Evolutionary conservation across 2,329 filamentous ascomycete species (phyloP).

Genomic region (Torrubiella hemipterigena): DNA sequence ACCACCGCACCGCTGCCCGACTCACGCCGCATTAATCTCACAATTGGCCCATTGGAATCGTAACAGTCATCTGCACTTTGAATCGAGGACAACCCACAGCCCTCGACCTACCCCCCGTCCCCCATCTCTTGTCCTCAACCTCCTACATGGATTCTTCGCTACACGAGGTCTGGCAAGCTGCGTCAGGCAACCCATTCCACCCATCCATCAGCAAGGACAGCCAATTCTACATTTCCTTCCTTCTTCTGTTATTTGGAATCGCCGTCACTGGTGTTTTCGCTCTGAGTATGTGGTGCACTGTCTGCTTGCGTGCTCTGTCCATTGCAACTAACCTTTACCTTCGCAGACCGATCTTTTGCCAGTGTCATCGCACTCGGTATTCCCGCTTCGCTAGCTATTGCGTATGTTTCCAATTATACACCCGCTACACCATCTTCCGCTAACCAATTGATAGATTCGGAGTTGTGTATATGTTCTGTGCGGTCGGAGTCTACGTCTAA

Average conservation of each 20-base stretch:
- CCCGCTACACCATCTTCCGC: conserved; percentile 6
- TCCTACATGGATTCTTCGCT: conserved; percentile 66
- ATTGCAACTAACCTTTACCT: conserved; percentile 12
- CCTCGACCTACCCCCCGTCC: background rate
- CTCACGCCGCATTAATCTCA: no score
- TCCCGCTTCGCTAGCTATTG: conserved; percentile 79
- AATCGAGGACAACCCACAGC: no score
- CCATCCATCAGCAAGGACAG: conserved; percentile 68
- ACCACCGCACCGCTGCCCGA: no score
- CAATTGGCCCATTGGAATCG: no score
- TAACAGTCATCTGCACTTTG: no score
- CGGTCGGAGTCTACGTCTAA: conserved; percentile 95
- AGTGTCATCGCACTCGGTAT: conserved; percentile 69
- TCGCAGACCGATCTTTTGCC: conserved; percentile 64
- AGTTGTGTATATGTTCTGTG: conserved; percentile 97
- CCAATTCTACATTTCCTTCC: conserved; percentile 74
- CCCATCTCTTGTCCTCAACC: conserved; percentile 3
- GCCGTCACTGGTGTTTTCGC: conserved; percentile 69
- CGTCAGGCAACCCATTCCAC: conserved; percentile 73
- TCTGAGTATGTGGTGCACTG: conserved; percentile 52
- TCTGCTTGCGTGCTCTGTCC: background rate
- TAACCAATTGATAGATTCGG: conserved; percentile 53
- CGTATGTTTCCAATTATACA: conserved; percentile 45
- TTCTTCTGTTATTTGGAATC: conserved; percentile 60
- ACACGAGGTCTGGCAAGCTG: conserved; percentile 87